Evolutionary conservation across 2,329 filamentous ascomycete genomes (phyloP).

Genomic region (Fusarium miscanthi): DNA sequence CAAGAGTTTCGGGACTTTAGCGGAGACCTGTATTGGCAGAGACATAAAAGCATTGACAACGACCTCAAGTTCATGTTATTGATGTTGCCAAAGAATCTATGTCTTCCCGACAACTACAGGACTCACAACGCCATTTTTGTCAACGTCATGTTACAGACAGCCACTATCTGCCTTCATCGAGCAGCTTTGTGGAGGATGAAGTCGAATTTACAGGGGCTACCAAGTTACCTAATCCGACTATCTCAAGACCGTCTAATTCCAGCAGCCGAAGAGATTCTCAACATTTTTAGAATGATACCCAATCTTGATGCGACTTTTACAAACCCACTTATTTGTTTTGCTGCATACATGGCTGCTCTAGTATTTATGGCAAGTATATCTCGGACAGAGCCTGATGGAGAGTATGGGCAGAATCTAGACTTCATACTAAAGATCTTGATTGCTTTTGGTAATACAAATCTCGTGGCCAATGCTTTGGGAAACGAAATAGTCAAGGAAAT

Average conservation of each 20-base stretch:
- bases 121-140: slow-evolving; percentile 18
- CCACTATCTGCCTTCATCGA: slow-evolving; percentile 21
- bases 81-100: slow-evolving; percentile 16
- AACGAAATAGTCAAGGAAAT: slow-evolving; percentile 16
- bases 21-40: slow-evolving; percentile 1
- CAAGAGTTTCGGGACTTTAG: not conserved
- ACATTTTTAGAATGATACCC: slow-evolving; percentile 17
- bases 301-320: slow-evolving; percentile 5
- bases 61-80: slow-evolving; percentile 20
- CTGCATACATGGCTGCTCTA: slow-evolving; percentile 17
- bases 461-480: not conserved
- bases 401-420: not conserved
- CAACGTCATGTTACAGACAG: slow-evolving; percentile 21
- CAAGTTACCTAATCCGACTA: slow-evolving; percentile 11
- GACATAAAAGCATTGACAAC: slow-evolving; percentile 9
- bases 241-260: slow-evolving; percentile 16
- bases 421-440: slow-evolving; percentile 14
- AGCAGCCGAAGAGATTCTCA: slow-evolving; percentile 17
- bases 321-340: slow-evolving; percentile 16
- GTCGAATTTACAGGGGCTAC: not conserved
- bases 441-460: not conserved
- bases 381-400: not conserved
- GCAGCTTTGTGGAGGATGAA: slow-evolving; percentile 25
- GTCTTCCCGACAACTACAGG: slow-evolving; percentile 16
- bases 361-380: slow-evolving; percentile 6